Percentiles rank a stretch among this genome's conserved stretches.
phyloP scores from a whole-genome alignment of 2,329 filamentous ascomycete species.

The Monilinia aucupariae region DNA sequence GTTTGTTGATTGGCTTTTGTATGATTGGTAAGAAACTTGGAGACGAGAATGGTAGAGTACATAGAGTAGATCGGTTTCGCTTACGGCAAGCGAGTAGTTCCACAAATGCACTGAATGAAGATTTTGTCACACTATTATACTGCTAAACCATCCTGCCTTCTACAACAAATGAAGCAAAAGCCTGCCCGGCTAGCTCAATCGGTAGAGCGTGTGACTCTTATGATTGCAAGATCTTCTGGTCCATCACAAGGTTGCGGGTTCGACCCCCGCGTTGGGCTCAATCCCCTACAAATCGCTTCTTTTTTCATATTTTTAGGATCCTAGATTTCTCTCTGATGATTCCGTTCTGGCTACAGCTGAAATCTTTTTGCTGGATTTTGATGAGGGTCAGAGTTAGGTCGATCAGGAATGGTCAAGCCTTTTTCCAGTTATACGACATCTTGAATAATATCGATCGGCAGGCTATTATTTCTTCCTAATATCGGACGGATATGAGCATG shows the following conservation, averaged over 20 bases:
- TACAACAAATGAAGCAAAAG: constrained; percentile 7
- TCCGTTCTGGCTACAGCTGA: no score
- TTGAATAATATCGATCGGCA: no score
- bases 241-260: constrained; percentile 42
- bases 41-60: neutral
- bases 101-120: neutral
- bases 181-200: constrained; percentile 33
- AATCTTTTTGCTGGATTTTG: neutral
- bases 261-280: constrained; percentile 39
- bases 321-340: neutral
- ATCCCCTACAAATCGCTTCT: constrained; percentile 17
- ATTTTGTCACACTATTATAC: rapidly evolving
- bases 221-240: constrained; percentile 3
- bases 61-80: neutral
- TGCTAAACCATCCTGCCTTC: rapidly evolving
- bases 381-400: no score
- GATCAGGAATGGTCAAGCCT: neutral
- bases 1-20: rapidly evolving
- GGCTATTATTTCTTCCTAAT: neutral
- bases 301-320: neutral
- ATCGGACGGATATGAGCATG: no score
- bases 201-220: constrained; percentile 35
- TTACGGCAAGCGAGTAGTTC: neutral
- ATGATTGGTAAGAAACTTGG: neutral
- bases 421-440: neutral